Percentiles rank a stretch among this genome's conserved stretches.
phyloP scores from a whole-genome alignment of 352 stramenopile species.

The Pythium folliculosum region DNA sequence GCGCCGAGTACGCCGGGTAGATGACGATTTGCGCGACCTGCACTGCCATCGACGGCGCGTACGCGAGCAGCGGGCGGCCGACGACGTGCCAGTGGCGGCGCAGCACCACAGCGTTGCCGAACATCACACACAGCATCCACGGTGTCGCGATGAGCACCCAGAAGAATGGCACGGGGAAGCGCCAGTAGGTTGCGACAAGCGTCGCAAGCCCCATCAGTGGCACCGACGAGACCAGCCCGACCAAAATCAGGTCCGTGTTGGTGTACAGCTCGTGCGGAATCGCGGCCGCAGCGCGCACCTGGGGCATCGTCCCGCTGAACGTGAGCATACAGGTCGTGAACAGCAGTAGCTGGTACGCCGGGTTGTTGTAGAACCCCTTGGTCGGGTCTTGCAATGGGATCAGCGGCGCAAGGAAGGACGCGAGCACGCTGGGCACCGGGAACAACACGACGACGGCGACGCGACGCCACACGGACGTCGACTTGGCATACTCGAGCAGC shows the following conservation, averaged over 20 bases:
- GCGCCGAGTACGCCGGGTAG: constrained; percentile 22
- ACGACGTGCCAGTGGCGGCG: background rate
- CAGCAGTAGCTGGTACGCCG: background rate
- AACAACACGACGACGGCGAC: background rate
- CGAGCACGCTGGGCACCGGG: background rate
- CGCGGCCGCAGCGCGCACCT: background rate
- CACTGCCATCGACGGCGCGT: background rate
- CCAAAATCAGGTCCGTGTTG: background rate
- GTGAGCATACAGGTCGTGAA: constrained; percentile 2
- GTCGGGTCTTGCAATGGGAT: background rate
- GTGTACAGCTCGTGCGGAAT: background rate
- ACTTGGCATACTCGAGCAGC: background rate
- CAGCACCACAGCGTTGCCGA: constrained; percentile 3
- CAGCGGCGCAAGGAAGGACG: background rate
- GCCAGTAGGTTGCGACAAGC: background rate
- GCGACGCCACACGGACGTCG: background rate
- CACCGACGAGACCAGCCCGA: background rate
- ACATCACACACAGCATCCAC: background rate
- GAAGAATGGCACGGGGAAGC: constrained; percentile 10
- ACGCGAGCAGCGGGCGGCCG: background rate
- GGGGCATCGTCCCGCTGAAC: background rate
- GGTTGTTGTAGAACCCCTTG: background rate
- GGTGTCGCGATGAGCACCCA: background rate
- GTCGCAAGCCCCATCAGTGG: background rate
- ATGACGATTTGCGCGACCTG: constrained; percentile 12